Evolutionary conservation across 768 basidiomycete genomes (phyloP).

Genomic region (Chalciporus chontae): DNA sequence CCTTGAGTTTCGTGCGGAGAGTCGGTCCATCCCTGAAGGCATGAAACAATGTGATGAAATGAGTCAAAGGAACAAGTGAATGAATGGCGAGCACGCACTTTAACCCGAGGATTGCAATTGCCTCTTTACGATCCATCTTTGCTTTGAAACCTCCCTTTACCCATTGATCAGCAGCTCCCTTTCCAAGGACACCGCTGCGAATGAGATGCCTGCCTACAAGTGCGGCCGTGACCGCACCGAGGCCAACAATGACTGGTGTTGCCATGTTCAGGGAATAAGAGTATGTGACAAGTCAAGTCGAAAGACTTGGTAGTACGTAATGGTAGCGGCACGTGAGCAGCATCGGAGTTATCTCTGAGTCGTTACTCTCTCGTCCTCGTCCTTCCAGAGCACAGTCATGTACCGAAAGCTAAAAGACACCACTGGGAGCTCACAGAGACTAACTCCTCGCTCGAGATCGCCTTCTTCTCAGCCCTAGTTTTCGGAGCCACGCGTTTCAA

Average conservation of each 20-base stretch:
- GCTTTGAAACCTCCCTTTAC: conserved; percentile 90
- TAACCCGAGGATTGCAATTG: conserved; percentile 84
- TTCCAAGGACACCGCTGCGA: conserved; percentile 56
- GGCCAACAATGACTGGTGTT: conserved; percentile 71
- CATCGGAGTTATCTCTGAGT: no score
- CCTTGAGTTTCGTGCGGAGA: conserved; percentile 79
- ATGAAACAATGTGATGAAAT: neutral
- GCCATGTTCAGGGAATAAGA: conserved; percentile 49
- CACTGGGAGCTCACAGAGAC: neutral
- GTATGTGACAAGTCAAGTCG: neutral
- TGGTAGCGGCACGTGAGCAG: no score
- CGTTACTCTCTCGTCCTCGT: no score
- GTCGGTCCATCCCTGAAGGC: conserved; percentile 69
- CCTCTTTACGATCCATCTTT: conserved; percentile 97
- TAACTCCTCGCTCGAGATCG: conserved; percentile 34
- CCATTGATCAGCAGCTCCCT: conserved; percentile 74
- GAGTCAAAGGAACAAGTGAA: neutral
- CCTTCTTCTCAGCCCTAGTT: conserved; percentile 28
- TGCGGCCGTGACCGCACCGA: conserved; percentile 75
- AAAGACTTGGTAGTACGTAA: no score
- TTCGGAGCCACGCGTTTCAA: conserved; percentile 38
- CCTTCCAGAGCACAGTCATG: conserved; percentile 9
- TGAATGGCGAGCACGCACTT: conserved; percentile 57
- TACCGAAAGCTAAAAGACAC: conserved; percentile 2
- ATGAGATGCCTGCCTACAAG: conserved; percentile 70